A percentile compares a stretch with the other conserved stretches of the same genome.
Conservation (phyloP, 129 eudicot genomes). For the Tagetes erecta region DNA sequence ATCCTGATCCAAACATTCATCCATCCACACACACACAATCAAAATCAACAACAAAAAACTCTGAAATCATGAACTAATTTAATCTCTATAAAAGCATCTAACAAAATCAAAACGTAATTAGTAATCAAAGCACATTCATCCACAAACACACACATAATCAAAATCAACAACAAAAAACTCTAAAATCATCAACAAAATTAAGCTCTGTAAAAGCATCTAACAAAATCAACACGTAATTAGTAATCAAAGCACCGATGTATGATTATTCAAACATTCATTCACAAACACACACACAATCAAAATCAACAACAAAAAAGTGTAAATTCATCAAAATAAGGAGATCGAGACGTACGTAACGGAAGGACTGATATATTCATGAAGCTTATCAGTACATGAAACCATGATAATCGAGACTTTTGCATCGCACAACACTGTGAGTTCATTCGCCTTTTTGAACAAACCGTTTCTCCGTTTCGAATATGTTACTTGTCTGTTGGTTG, state of each 20-base stretch:
- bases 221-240: background rate
- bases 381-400: conserved; percentile 76
- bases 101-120: background rate
- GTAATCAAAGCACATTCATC: background rate
- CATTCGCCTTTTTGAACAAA: conserved; percentile 69
- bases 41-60: background rate
- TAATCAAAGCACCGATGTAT: background rate
- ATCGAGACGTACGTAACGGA: conserved; percentile 37
- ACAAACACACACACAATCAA: background rate
- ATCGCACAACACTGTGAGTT: conserved; percentile 75
- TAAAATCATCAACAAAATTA: background rate
- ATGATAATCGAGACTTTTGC: conserved; percentile 72
- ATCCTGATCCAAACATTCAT: conserved; percentile 42
- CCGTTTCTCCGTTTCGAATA: conserved; percentile 76
- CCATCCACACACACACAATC: background rate
- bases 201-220: background rate
- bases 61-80: background rate
- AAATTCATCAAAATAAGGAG: background rate
- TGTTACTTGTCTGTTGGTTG: conserved; percentile 78
- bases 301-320: background rate
- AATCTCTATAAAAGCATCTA: background rate
- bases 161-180: background rate
- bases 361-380: conserved; percentile 83
- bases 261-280: background rate
- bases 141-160: background rate